Conservation (phyloP, 2,329 filamentous ascomycete species). For the Apiospora saccharicola region DNA sequence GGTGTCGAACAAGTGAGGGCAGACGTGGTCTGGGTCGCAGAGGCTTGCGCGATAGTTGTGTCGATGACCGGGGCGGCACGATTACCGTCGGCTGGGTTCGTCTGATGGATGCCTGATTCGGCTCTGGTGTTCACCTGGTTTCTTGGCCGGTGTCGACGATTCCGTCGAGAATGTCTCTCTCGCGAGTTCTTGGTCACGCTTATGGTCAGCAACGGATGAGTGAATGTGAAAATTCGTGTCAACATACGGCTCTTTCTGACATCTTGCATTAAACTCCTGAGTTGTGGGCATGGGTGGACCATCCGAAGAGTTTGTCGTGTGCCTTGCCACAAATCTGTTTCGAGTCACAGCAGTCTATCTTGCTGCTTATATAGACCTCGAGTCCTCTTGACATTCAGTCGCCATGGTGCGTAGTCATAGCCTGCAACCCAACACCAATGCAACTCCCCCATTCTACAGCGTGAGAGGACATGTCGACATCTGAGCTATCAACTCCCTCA, state of each 20-base stretch:
- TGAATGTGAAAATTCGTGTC: accelerated
- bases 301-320: no score
- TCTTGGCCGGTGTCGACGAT: background rate
- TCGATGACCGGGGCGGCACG: background rate
- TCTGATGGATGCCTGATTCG: background rate
- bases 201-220: background rate
- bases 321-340: no score
- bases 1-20: background rate
- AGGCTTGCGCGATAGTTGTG: background rate
- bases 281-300: no score
- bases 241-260: background rate
- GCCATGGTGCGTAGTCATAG: background rate
- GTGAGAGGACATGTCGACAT: background rate
- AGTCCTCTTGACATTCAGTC: background rate
- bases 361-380: background rate
- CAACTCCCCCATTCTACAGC: background rate
- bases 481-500: background rate
- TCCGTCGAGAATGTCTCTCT: background rate
- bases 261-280: background rate
- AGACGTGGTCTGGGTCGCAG: background rate
- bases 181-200: background rate
- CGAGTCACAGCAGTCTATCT: background rate
- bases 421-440: background rate
- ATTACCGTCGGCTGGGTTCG: background rate
- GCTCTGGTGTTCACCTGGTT: background rate